A percentile compares a stretch with the other conserved stretches of the same genome.
phyloP scores from a whole-genome alignment of 768 basidiomycete genomes.

The Pisolithus sp. region DNA sequence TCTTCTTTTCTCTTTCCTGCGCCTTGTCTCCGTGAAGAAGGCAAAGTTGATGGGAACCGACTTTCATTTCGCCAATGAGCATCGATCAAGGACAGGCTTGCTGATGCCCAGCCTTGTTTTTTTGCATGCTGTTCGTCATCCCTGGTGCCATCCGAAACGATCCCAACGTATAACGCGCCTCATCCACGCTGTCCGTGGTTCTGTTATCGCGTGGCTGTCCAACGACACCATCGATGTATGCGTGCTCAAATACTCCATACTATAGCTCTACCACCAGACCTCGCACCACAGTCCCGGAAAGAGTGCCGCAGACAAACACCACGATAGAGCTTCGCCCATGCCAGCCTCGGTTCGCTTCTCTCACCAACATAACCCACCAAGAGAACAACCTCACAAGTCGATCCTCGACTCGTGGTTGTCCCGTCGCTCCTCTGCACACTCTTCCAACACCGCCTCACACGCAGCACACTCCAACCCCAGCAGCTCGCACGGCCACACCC shows the following conservation, averaged over 20 bases:
- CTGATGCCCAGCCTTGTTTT: neutral
- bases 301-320: neutral
- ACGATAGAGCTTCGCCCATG: slow-evolving; percentile 10
- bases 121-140: neutral
- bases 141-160: neutral
- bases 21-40: slow-evolving; percentile 7
- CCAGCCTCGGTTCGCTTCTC: slow-evolving; percentile 9
- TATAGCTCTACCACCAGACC: slow-evolving; percentile 10
- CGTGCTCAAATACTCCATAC: neutral
- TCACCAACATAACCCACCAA: slow-evolving; percentile 7
- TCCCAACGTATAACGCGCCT: neutral
- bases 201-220: slow-evolving; percentile 11
- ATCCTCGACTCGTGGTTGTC: slow-evolving; percentile 15
- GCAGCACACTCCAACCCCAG: neutral
- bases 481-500: neutral
- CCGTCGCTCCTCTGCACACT: slow-evolving; percentile 15
- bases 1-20: neutral
- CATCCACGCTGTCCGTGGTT: neutral
- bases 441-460: slow-evolving; percentile 1
- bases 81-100: neutral
- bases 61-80: slow-evolving; percentile 1
- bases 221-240: slow-evolving; percentile 8
- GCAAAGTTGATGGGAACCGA: neutral
- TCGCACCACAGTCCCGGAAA: slow-evolving; percentile 1
- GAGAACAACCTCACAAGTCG: slow-evolving; percentile 1